These are phyloP conservation scores for Fraxinus sp. DNA, from an alignment of 305 asterid genomes.

Conservation along the genomic window DNA sequence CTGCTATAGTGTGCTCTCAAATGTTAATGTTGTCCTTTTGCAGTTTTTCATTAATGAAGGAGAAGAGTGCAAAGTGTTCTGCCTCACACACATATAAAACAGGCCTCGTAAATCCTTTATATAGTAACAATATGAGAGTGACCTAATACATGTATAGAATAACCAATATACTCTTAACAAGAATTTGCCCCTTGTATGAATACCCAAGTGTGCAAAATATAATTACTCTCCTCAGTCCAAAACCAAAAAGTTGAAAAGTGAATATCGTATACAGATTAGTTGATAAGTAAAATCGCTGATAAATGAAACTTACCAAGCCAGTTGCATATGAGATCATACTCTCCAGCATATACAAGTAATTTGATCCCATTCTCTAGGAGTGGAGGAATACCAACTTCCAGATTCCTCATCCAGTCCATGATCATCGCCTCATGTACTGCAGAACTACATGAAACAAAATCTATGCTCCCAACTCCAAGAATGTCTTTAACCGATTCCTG, in stretches of 20 bases:
- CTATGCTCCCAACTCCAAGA: constrained; percentile 70
- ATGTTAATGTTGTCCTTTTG: not conserved
- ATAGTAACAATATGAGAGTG: too few relatives aligned
- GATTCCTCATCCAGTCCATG: constrained; percentile 64
- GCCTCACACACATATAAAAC: not conserved
- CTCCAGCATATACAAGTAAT: constrained; percentile 58
- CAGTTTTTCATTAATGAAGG: not conserved
- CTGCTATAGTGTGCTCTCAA: too few relatives aligned
- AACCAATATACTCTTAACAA: not conserved
- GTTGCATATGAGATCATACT: constrained; percentile 76
- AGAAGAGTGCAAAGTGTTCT: not conserved
- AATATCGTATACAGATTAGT: not conserved
- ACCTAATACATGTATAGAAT: not conserved
- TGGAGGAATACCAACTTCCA: constrained; percentile 60
- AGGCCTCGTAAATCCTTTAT: not conserved
- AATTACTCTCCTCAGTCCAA: not conserved
- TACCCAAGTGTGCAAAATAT: not conserved
- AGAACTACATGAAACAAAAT: constrained; percentile 65
- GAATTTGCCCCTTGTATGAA: not conserved
- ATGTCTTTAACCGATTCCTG: constrained; percentile 43
- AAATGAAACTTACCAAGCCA: constrained; percentile 59
- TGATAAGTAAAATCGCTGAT: not conserved
- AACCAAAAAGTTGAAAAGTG: not conserved
- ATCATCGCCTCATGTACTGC: constrained; percentile 59
- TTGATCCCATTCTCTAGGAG: constrained; percentile 64